These are phyloP conservation scores for Sporothrix protearum DNA, from an alignment of 2,329 filamentous ascomycete species.

Conservation along the genomic window DNA sequence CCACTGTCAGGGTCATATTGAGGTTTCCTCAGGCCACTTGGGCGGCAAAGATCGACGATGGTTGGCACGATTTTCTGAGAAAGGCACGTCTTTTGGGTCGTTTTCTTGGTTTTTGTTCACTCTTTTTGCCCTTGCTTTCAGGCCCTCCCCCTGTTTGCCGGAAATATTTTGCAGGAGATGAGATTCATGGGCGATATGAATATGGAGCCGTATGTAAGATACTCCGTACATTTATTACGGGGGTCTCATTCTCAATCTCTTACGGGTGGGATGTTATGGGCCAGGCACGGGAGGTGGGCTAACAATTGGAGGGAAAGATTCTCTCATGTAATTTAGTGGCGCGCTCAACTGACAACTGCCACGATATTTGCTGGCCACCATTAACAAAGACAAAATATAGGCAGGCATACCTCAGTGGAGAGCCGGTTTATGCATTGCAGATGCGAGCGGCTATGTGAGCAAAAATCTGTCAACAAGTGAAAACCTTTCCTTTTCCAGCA, in stretches of 20 bases:
- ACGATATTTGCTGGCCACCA: background rate
- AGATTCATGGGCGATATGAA: conserved; percentile 10
- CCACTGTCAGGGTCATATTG: conserved; percentile 4
- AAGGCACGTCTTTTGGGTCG: conserved; percentile 9
- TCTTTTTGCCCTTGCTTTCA: background rate
- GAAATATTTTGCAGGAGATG: conserved; percentile 13
- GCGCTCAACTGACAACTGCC: conserved; percentile 3
- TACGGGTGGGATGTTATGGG: background rate
- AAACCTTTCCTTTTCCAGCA: background rate
- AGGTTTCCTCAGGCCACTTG: conserved; percentile 11
- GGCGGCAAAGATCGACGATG: conserved; percentile 3
- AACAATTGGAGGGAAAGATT: background rate
- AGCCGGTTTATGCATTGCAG: background rate
- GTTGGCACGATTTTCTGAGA: conserved; percentile 13
- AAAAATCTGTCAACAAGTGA: background rate
- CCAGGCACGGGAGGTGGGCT: background rate
- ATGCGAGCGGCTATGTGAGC: conserved; percentile 1
- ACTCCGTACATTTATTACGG: no score
- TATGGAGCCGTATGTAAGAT: background rate
- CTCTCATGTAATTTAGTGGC: background rate
- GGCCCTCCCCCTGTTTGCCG: background rate
- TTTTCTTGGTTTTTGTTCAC: background rate
- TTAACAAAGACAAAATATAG: background rate
- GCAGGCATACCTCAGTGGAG: background rate
- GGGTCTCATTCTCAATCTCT: background rate